A percentile compares a stretch with the other conserved stretches of the same genome.
Conservation (phyloP, 352 stramenopile genomes). For the Phytopythium helicoides region DNA sequence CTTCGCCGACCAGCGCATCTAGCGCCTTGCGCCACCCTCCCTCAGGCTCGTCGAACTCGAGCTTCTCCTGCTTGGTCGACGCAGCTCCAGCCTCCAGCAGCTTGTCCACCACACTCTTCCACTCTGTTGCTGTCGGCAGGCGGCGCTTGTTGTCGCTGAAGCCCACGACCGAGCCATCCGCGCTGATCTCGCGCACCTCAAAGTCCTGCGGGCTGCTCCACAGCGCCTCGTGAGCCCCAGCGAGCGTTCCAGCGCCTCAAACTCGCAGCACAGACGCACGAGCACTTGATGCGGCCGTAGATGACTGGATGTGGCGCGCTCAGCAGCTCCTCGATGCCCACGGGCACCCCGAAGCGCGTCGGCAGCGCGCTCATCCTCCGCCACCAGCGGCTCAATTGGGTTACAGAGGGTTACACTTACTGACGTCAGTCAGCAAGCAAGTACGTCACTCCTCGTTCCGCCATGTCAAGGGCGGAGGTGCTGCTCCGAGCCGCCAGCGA, state of each 20-base stretch:
- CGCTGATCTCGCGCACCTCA: constrained; percentile 64
- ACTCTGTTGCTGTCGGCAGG: constrained; percentile 34
- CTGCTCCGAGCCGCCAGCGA: constrained; percentile 5
- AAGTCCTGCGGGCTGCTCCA: constrained; percentile 55
- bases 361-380: not conserved
- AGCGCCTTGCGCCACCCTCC: constrained; percentile 52
- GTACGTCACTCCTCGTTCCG: too few relatives aligned
- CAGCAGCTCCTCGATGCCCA: constrained; percentile 55
- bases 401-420: not conserved
- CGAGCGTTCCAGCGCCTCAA: too few relatives aligned
- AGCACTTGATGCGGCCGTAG: constrained; percentile 37
- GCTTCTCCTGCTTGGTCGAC: constrained; percentile 31
- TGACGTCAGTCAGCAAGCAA: too few relatives aligned
- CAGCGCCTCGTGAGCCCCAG: not conserved
- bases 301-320: constrained; percentile 13
- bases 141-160: constrained; percentile 23
- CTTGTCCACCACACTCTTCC: constrained; percentile 25
- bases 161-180: constrained; percentile 29
- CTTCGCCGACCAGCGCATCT: constrained; percentile 19
- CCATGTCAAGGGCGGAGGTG: too few relatives aligned
- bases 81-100: constrained; percentile 20
- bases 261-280: constrained; percentile 21
- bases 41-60: constrained; percentile 51
- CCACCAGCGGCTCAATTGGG: not conserved
- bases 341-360: constrained; percentile 11